Base-by-base conservation (phyloP, 1,284 basidiomycete genomes). In the Coniferiporia sulphurascens region DNA sequence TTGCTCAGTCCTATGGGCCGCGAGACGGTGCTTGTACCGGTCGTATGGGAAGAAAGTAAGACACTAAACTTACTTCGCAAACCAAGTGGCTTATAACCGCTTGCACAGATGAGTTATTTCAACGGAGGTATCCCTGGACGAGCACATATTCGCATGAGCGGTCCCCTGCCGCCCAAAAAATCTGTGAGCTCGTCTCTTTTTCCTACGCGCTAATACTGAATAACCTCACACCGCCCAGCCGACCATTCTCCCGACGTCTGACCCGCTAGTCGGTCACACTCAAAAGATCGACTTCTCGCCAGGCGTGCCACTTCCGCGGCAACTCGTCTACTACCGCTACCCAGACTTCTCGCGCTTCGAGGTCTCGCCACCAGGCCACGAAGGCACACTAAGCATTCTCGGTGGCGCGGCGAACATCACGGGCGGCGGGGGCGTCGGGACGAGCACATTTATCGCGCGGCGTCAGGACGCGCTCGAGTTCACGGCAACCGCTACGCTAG, bases 31-130 rank as follows among this genome's bases (percentile, higher is more conserved):
- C 27, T 78, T 35, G 76, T 76, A 55, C 75, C 76, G 1, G 74
- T 78, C 0, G 72, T 70, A 7, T 78, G 75, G 75, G 68, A 72
- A 58, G 65, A 70, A 44, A 72, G 72, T 52, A 76, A 72, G 74
- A 13, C 9, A 13, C 9, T 50, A 8, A 4, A 41, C 27, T 1
- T 9, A 32, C 22, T 17, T 12, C 17, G 4, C 35, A 36, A 46
- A 15, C 49, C 13, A 4, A 27, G 36, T 8, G 9, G 19, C 27
- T 38, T 38, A 41, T 41, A 6, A 13, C n/a, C n/a, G 19, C 34
- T 45, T 27, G 9, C 34, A 15, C 21, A 62, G 61, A 46, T 32
- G 48, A 56, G 38, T 62, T 59, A 27, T 1, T 62, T 62, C 53
- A 62, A 62, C 50, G 32, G 38, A 17, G 61, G 22, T 17, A 62